These are phyloP conservation scores for Gracilariopsis chorda DNA, from an alignment of 23 red algal species.

Conservation along the genomic window DNA sequence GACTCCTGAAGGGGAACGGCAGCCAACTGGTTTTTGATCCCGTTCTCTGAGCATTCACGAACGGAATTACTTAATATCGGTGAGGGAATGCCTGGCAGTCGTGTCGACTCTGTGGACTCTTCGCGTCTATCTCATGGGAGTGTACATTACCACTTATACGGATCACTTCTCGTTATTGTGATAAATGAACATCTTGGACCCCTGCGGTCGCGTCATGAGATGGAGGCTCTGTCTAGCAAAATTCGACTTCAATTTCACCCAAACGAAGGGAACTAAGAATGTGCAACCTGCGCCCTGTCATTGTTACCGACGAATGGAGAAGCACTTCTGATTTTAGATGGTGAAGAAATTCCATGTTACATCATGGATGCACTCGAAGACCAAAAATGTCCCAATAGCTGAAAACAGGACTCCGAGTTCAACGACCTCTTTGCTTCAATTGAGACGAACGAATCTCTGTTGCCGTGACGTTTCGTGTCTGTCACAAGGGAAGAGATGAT, in stretches of 20 bases:
- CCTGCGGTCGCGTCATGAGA: background rate
- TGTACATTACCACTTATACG: background rate
- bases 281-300: background rate
- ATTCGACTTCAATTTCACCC: background rate
- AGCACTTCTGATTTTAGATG: background rate
- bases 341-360: background rate
- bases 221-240: constrained; percentile 11
- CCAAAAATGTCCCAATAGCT: too few species aligned
- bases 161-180: background rate
- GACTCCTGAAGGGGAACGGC: background rate
- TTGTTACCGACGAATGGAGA: background rate
- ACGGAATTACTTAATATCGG: background rate
- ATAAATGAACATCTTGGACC: background rate
- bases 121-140: background rate
- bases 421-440: too few species aligned
- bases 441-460: too few species aligned
- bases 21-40: background rate
- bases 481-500: too few species aligned
- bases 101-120: background rate
- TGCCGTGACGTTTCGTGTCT: too few species aligned
- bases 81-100: background rate
- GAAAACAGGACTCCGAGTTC: too few species aligned
- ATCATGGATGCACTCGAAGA: background rate
- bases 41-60: background rate
- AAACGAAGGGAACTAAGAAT: background rate